A percentile compares a stretch with the other conserved stretches of the same genome.
These are phyloP conservation scores for Mycena sanguinolenta DNA, from an alignment of 768 basidiomycete species.

Conservation along the genomic window DNA sequence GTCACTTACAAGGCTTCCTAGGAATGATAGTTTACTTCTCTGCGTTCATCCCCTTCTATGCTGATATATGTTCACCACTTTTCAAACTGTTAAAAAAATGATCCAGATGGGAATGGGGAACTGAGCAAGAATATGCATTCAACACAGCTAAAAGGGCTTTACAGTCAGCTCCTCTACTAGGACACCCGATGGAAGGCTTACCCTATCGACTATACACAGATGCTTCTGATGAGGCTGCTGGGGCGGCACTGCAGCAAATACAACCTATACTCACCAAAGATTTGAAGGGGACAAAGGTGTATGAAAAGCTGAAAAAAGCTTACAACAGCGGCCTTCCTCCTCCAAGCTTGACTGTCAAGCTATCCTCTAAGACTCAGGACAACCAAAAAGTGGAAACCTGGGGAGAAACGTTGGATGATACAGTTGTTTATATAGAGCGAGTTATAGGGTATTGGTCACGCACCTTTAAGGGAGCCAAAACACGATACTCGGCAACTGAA, in stretches of 20 bases:
- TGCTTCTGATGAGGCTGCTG: slow-evolving; percentile 27
- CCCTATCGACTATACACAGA: slow-evolving; percentile 47
- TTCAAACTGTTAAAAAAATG: neutral
- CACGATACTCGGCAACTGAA: slow-evolving; percentile 44
- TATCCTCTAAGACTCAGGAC: neutral
- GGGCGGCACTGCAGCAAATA: slow-evolving; percentile 31
- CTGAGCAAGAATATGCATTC: neutral
- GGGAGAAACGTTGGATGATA: neutral
- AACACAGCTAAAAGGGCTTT: neutral
- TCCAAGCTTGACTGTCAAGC: slow-evolving; percentile 3
- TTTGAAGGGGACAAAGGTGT: slow-evolving; percentile 25
- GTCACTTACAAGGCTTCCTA: too few species aligned
- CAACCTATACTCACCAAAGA: slow-evolving; percentile 18
- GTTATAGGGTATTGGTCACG: slow-evolving; percentile 39
- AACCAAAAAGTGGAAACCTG: neutral
- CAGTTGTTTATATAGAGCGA: neutral
- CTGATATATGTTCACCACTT: neutral
- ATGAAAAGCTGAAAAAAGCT: slow-evolving; percentile 16
- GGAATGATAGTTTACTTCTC: too few species aligned
- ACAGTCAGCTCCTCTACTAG: neutral
- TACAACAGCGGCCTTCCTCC: neutral
- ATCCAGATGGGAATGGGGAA: neutral
- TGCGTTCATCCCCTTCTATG: neutral
- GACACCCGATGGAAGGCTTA: slow-evolving; percentile 31
- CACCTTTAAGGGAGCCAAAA: slow-evolving; percentile 39